phyloP scores from a whole-genome alignment of 495 filamentous ascomycete genomes.

The Cryomyces minteri region DNA sequence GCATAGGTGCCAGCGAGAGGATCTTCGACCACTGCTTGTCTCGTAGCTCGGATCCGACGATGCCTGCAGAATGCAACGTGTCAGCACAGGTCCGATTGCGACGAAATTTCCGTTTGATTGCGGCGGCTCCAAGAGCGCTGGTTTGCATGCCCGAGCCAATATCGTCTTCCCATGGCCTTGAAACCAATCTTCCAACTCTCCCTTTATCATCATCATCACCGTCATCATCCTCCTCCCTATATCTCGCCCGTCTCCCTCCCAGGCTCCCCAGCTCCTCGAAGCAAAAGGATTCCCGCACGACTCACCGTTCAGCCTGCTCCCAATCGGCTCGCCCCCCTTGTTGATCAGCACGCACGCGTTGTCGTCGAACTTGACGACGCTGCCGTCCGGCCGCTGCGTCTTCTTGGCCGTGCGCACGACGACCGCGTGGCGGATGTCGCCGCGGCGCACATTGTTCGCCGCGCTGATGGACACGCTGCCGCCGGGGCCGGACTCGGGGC shows the following conservation, averaged over 20 bases:
- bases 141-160: no score
- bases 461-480: slow-evolving; percentile 37
- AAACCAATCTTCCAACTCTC: no score
- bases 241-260: neutral
- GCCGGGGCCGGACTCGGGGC: slow-evolving; percentile 40
- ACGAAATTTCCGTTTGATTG: slow-evolving; percentile 1
- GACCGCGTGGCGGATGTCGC: slow-evolving; percentile 92
- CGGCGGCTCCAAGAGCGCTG: no score
- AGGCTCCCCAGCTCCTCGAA: neutral
- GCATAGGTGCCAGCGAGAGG: slow-evolving; percentile 82
- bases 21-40: slow-evolving; percentile 95
- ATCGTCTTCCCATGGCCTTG: no score
- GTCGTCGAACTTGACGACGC: slow-evolving; percentile 82
- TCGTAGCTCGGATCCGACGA: slow-evolving; percentile 73
- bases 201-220: neutral
- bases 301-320: slow-evolving; percentile 72
- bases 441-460: slow-evolving; percentile 83
- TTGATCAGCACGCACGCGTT: slow-evolving; percentile 97
- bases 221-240: neutral
- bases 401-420: slow-evolving; percentile 83
- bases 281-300: slow-evolving; percentile 1
- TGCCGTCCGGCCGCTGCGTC: slow-evolving; percentile 70
- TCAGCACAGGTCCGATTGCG: neutral
- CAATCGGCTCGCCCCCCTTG: slow-evolving; percentile 90
- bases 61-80: slow-evolving; percentile 25